A percentile compares a stretch with the other conserved stretches of the same genome.
phyloP scores from a whole-genome alignment of 2,329 filamentous ascomycete genomes.

The Colletotrichum orchidophilum region DNA sequence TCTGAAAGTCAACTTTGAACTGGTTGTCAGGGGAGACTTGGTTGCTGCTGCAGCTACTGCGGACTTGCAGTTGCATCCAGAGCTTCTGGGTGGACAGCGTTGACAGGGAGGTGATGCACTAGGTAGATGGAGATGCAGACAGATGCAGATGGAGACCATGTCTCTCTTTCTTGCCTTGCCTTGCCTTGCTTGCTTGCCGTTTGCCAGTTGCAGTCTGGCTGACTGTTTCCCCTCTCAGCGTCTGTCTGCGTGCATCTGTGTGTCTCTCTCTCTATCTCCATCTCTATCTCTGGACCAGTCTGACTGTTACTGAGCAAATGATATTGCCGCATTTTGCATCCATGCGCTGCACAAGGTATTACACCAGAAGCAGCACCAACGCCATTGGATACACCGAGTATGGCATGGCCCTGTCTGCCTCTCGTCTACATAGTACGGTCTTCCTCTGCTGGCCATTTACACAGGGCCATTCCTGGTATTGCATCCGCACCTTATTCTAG shows the following conservation, averaged over 20 bases:
- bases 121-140: conserved; percentile 13
- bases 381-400: not conserved
- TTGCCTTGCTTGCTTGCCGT: not conserved
- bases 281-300: not conserved
- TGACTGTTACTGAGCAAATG: not conserved
- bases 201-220: not conserved
- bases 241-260: not conserved
- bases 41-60: conserved; percentile 31
- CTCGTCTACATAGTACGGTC: not conserved
- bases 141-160: not conserved
- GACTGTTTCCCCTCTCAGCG: not conserved
- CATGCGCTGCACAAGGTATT: not conserved
- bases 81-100: conserved; percentile 28
- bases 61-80: conserved; percentile 10
- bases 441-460: not conserved
- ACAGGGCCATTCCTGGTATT: conserved; percentile 3
- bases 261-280: not conserved
- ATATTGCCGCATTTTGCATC: conserved; percentile 8
- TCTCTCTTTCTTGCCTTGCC: not conserved
- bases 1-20: not conserved
- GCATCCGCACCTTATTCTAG: conserved; percentile 11
- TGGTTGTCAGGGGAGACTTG: conserved; percentile 47
- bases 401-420: not conserved
- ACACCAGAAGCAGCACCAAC: not conserved
- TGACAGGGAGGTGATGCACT: conserved; percentile 21